Conservation (phyloP, 2,329 filamentous ascomycete genomes). For the Metarhizium humberi region DNA sequence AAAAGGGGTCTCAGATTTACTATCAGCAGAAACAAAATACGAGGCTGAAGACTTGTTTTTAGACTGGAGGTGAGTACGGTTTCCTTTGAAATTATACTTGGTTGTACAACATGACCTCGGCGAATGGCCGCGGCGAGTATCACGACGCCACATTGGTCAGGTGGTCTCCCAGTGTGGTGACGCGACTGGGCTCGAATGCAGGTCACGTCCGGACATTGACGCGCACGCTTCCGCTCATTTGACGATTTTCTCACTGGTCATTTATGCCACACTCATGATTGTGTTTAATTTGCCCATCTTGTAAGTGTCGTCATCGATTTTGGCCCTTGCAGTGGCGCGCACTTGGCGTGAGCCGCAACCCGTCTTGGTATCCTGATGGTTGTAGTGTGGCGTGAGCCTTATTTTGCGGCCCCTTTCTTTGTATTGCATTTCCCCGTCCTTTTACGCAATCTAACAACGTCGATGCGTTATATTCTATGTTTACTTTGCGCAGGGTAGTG, state of each 20-base stretch:
- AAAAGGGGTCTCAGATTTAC: neutral
- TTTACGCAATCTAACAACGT: too few relatives aligned
- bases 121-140: neutral
- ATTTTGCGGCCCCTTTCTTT: too few relatives aligned
- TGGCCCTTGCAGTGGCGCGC: too few relatives aligned
- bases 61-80: neutral
- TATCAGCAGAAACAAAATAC: neutral
- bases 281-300: too few relatives aligned
- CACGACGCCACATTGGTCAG: neutral
- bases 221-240: neutral
- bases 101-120: neutral
- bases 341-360: too few relatives aligned
- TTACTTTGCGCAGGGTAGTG: too few relatives aligned
- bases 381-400: too few relatives aligned
- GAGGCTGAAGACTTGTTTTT: neutral
- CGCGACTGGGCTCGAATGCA: neutral
- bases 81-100: neutral
- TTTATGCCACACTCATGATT: neutral
- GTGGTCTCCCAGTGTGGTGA: neutral
- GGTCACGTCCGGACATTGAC: slow-evolving; percentile 1
- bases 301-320: too few relatives aligned
- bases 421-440: too few relatives aligned
- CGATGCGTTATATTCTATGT: too few relatives aligned
- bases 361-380: too few relatives aligned
- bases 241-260: neutral